Evolutionary conservation across 1,139 yeast species (phyloP).

Genomic region (Blastobotrys petasosporus): DNA sequence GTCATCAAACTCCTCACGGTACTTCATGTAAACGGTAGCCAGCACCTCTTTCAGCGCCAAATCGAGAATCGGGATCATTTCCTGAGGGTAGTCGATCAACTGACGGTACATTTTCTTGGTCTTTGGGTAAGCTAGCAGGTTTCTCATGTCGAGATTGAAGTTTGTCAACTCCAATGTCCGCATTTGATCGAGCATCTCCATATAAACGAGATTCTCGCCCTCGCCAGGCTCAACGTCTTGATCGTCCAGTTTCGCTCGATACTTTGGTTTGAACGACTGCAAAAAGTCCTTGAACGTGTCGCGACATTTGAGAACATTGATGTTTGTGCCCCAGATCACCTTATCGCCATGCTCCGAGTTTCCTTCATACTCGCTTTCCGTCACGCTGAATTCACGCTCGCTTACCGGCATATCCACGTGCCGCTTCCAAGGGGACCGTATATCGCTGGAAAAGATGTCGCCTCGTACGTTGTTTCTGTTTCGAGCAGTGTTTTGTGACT

Average conservation of each 20-base stretch:
- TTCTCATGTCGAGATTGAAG: slow-evolving; percentile 76
- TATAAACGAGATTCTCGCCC: slow-evolving; percentile 71
- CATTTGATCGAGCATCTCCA: slow-evolving; percentile 67
- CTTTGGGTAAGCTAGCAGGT: slow-evolving; percentile 67
- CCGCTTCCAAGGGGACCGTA: slow-evolving; percentile 46
- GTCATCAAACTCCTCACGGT: slow-evolving; percentile 46
- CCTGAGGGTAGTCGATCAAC: slow-evolving; percentile 89
- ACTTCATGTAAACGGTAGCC: slow-evolving; percentile 53
- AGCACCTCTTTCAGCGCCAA: slow-evolving; percentile 88
- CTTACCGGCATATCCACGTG: slow-evolving; percentile 26
- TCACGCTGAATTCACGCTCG: slow-evolving; percentile 5
- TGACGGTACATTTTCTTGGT: slow-evolving; percentile 80
- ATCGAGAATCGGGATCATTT: slow-evolving; percentile 96
- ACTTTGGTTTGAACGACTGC: slow-evolving; percentile 73
- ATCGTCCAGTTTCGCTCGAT: slow-evolving; percentile 58
- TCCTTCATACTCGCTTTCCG: slow-evolving; percentile 16
- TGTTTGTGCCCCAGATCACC: slow-evolving; percentile 98
- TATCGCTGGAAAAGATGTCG: slow-evolving; percentile 52
- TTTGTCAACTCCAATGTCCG: slow-evolving; percentile 73
- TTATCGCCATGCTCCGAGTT: slow-evolving; percentile 65
- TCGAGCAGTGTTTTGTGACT: slow-evolving; percentile 6
- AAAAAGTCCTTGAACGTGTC: slow-evolving; percentile 75
- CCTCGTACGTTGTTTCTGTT: slow-evolving; percentile 46
- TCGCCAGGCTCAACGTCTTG: slow-evolving; percentile 44
- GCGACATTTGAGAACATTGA: slow-evolving; percentile 81